Percentiles rank a stretch among this genome's conserved stretches.
phyloP scores from a whole-genome alignment of 306 rosid genomes.

The Casuarina cunninghamiana region DNA sequence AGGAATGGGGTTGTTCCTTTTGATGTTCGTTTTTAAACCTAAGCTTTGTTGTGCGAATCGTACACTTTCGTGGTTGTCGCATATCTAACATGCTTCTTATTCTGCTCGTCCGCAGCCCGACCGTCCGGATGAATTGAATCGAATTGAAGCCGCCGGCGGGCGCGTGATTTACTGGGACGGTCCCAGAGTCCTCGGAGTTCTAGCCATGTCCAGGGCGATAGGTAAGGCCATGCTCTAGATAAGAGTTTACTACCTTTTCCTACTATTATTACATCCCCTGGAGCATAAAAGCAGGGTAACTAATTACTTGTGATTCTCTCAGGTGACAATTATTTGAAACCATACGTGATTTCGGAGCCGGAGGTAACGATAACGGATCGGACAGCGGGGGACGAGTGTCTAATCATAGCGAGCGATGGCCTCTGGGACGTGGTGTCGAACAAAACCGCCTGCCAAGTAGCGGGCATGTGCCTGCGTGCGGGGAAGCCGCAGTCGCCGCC shows the following conservation, averaged over 20 bases:
- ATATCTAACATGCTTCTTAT: not conserved
- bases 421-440: constrained; percentile 91
- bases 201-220: constrained; percentile 91
- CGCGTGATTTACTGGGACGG: constrained; percentile 94
- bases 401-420: constrained; percentile 85
- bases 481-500: constrained; percentile 34
- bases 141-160: constrained; percentile 80
- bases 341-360: constrained; percentile 85
- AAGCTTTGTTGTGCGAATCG: not conserved
- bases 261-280: not conserved
- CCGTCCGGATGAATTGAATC: constrained; percentile 76
- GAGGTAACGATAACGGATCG: constrained; percentile 74
- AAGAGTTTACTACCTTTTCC: not conserved
- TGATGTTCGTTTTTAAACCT: not conserved
- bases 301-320: not conserved
- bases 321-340: constrained; percentile 78
- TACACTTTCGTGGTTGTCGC: not conserved
- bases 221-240: constrained; percentile 51
- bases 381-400: constrained; percentile 67
- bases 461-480: constrained; percentile 58
- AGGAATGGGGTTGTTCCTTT: not conserved
- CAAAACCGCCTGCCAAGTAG: constrained; percentile 80
- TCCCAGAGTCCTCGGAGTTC: constrained; percentile 79
- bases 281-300: constrained; percentile 16
- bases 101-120: constrained; percentile 60